Evolutionary conservation across 2,329 filamentous ascomycete species (phyloP), one percentile per base, ranked within the genome.

Genomic region (Teratosphaeria epicoccoides): DNA sequence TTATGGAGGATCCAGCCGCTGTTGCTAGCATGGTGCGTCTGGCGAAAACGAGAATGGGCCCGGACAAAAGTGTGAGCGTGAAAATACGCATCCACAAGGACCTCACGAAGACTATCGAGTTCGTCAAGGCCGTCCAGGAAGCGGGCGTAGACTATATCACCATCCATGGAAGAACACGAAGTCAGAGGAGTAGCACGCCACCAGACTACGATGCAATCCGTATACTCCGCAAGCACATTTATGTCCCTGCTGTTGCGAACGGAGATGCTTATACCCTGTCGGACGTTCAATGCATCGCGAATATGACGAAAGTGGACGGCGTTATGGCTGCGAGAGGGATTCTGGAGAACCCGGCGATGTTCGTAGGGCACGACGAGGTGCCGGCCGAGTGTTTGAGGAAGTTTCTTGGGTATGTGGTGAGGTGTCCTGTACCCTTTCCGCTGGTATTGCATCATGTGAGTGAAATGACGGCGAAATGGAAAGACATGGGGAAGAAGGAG

Each of bases 251-350:
- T 33, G 70, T 87, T 6, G 76, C 83, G 2, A 86, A 84, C n/a
- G 83, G 84, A 14, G 83, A 87, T 59, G 77, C 85, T 20, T 85
- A 84, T 58, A 76, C 80, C 25, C 70, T 83, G 2, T 28, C 55
- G 4, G 67, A 68, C 46, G 68, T 66, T 7, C 43, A 58, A 6
- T 54, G 57, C 22, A 70, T 71, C 52, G 63, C 62, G 1, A 45
- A 47, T 12, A 46, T 57, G 24, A 71, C 69, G 1, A 58, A 57
- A 6, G 68, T 63, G 0, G 67, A 71, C 49, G 70, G 84, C 29
- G 77, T 87, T 51, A 87, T 87, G 84, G 81, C 83, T 20, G 84
- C 84, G 6, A 76, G 84, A 46, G 83, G 82, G 7, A 71, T 87
- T 2, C 75, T 87, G 43, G 73, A 80, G 59, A 86, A 87, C 66